Evolutionary conservation across 257 asterid species (phyloP).

Genomic region (Mitragyna speciosa): DNA sequence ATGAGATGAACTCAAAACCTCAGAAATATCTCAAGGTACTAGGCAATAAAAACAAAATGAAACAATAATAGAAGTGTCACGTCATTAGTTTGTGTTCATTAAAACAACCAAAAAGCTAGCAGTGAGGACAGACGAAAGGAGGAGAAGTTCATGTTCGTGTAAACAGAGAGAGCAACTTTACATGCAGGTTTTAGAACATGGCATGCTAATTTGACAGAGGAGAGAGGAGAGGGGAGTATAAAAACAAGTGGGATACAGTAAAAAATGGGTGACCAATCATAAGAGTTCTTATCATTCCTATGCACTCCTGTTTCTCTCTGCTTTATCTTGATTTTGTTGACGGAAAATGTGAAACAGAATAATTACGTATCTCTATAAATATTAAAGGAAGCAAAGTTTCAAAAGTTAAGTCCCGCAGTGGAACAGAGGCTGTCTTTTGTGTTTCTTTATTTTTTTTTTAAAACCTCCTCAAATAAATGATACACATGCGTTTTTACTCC

Average conservation of each 20-base stretch:
- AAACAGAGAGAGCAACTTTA: constrained; percentile 14
- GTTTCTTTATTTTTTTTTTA: background rate
- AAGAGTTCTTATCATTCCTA: background rate
- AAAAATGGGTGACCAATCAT: constrained; percentile 18
- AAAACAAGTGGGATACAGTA: constrained; percentile 20
- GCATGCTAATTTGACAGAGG: constrained; percentile 4
- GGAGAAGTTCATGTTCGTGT: background rate
- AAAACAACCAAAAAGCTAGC: background rate
- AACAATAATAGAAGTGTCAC: background rate
- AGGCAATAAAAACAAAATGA: constrained; percentile 10
- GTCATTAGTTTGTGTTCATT: constrained; percentile 12
- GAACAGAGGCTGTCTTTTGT: constrained; percentile 6
- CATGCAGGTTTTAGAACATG: constrained; percentile 22
- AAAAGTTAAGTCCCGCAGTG: constrained; percentile 13
- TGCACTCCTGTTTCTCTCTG: background rate
- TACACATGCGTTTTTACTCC: background rate
- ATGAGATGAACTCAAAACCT: constrained; percentile 10
- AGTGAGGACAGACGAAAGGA: constrained; percentile 5
- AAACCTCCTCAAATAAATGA: background rate
- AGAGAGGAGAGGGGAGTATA: background rate
- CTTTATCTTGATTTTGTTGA: constrained; percentile 22
- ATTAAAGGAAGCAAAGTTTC: constrained; percentile 10
- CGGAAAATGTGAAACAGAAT: constrained; percentile 19
- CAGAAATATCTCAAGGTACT: constrained; percentile 2
- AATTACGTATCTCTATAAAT: constrained; percentile 18